Conservation (phyloP, 495 filamentous ascomycete species). For the Trichoderma asperelloides region DNA sequence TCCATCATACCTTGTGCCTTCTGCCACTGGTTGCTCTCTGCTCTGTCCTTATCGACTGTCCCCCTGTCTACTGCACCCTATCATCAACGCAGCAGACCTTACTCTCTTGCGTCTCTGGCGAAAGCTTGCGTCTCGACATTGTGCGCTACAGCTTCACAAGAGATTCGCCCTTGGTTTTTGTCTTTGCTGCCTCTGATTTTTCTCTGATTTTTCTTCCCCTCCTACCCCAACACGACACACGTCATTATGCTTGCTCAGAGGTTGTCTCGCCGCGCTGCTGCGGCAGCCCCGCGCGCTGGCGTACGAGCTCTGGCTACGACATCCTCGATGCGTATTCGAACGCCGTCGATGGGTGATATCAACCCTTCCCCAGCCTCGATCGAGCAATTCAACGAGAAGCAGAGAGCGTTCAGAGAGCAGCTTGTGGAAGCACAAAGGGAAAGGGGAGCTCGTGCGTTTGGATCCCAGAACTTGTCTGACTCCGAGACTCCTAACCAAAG, state of each 20-base stretch:
- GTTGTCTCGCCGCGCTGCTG: conserved; percentile 24
- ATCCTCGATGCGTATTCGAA: conserved; percentile 27
- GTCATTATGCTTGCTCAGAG: conserved; percentile 2
- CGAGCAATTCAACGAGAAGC: conserved; percentile 65
- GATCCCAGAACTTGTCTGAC: conserved; percentile 15
- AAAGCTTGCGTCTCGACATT: background rate
- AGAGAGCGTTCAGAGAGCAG: conserved; percentile 79
- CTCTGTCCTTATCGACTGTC: background rate
- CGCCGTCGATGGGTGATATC: conserved; percentile 82
- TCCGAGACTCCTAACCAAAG: conserved; percentile 43
- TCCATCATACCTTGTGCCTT: conserved; percentile 16
- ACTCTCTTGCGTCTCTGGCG: background rate
- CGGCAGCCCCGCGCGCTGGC: conserved; percentile 35
- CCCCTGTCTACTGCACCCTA: background rate
- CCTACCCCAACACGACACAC: background rate
- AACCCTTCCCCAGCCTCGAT: conserved; percentile 53
- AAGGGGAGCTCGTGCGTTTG: conserved; percentile 69
- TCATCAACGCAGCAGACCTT: background rate
- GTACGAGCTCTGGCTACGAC: conserved; percentile 56
- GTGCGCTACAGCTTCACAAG: background rate
- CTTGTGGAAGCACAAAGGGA: conserved; percentile 67
- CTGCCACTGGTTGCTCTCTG: conserved; percentile 13
- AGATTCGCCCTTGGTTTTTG: background rate
- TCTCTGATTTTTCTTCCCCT: too few species aligned
- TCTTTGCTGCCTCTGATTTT: background rate